Conservation (phyloP, 306 rosid species). For the Casuarina cunninghamiana region DNA sequence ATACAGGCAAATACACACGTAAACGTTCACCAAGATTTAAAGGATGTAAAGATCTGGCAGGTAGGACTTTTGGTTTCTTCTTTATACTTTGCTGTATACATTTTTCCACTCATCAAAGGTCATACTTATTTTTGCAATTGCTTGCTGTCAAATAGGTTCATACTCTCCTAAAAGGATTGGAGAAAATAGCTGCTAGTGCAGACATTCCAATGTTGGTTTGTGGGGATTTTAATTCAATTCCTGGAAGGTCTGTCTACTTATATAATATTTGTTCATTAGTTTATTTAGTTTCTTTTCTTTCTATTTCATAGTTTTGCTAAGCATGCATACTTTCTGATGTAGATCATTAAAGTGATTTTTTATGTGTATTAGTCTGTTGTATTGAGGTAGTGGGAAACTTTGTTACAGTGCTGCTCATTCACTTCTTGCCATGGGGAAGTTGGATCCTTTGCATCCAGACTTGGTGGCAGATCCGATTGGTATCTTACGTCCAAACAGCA, state of each 20-base stretch:
- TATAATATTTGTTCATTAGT: not conserved
- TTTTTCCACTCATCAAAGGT: not conserved
- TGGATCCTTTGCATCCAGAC: constrained; percentile 81
- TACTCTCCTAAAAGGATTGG: constrained; percentile 94
- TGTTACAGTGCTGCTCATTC: constrained; percentile 89
- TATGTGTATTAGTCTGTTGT: constrained; percentile 20
- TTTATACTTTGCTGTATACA: not conserved
- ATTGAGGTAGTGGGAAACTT: constrained; percentile 33
- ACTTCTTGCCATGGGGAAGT: constrained; percentile 94
- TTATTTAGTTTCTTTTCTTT: not conserved
- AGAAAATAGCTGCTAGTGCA: constrained; percentile 91
- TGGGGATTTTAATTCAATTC: constrained; percentile 93
- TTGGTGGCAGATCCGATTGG: constrained; percentile 87
- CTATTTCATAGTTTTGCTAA: not conserved
- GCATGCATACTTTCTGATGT: not conserved
- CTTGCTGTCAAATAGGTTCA: constrained; percentile 62
- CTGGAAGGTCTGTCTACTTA: constrained; percentile 71
- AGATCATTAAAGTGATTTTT: not conserved
- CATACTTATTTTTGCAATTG: constrained; percentile 23
- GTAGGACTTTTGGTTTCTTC: constrained; percentile 40
- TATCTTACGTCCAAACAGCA: constrained; percentile 88
- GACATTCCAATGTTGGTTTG: constrained; percentile 99
- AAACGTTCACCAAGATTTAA: constrained; percentile 75
- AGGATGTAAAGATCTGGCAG: constrained; percentile 99
- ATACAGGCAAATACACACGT: constrained; percentile 91